Base-by-base conservation (phyloP, 2,329 filamentous ascomycete genomes). In the Chaetomiaceae sp. region DNA sequence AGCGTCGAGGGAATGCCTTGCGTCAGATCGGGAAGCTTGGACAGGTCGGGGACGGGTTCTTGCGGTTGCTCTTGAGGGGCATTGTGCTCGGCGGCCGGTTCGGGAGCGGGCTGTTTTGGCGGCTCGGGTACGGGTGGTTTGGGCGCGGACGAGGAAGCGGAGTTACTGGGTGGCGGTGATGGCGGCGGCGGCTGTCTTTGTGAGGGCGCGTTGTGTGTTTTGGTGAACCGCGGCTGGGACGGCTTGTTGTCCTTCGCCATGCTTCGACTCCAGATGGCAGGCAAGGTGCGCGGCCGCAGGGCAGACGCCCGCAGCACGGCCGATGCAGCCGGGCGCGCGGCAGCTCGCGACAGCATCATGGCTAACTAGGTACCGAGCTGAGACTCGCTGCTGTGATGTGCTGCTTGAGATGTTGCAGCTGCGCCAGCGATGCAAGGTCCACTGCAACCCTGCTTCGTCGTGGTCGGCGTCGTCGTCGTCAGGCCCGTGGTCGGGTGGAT, bases 1-100 rank as follows among this genome's bases (percentile, higher is more conserved):
- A 96, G 76, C 1, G 90, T 95, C 2, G 90, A 95, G 0, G 91
- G 91, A 52, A 97, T 95, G 54, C 91, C 91, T 61, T 91, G 84
- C n/a, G 88, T 93, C 36, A 97, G 75, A 63, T 97, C 90, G 43
- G 91, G 91, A 11, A 96, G 78, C 43, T 87, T 83, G 59, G 83
- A 76, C 42, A 78, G 73, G 19, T 80, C 72, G 56, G 75, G 69
- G 48, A 69, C 57, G 42, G 70, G 66, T 42, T 71, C 66, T 38
- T 65, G 53, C 48, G 33, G 27, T 26, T 51, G n/a, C 22, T 46
- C 40, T 63, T 38, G 41, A 10, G 49, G 43, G 5, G 35, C n/a
- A 14, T 27, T 9, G 9, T 45, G 33, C 29, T 51, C 33, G 20
- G 40, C 17, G 10, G 44, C 17, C 2, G 26, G 35, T 22, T 47